phyloP scores from a whole-genome alignment of 768 basidiomycete genomes.

The Tephrocybe sp. region DNA sequence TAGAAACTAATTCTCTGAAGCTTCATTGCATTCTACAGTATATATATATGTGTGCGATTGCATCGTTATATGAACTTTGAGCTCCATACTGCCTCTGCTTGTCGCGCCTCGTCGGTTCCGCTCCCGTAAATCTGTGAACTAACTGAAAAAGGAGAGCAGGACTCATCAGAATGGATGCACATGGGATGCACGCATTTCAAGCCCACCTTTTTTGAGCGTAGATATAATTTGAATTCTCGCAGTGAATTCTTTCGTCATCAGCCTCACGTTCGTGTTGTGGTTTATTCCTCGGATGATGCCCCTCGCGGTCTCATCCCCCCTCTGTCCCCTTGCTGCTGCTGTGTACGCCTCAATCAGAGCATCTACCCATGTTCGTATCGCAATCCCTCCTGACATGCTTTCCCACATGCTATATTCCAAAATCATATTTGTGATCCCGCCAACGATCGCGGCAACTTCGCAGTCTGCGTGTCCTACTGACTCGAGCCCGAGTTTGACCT shows the following conservation, averaged over 20 bases:
- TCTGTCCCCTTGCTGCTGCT: conserved; percentile 25
- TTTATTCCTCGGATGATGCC: conserved; percentile 52
- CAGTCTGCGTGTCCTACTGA: conserved; percentile 42
- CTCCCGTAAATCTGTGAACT: conserved; percentile 44
- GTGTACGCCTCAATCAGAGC: conserved; percentile 39
- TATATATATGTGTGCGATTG: no score
- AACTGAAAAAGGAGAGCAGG: conserved; percentile 32
- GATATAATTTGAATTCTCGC: conserved; percentile 54
- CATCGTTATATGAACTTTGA: conserved; percentile 43
- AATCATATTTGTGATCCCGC: conserved; percentile 52
- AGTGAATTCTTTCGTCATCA: conserved; percentile 54
- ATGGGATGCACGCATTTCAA: neutral
- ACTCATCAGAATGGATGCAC: conserved; percentile 4
- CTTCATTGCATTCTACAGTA: conserved; percentile 1
- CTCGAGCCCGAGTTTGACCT: conserved; percentile 42
- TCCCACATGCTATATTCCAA: conserved; percentile 56
- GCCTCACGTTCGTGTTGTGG: conserved; percentile 43
- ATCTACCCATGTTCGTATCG: conserved; percentile 55
- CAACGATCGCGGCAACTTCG: conserved; percentile 48
- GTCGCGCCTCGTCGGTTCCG: conserved; percentile 47
- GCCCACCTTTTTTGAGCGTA: conserved; percentile 47
- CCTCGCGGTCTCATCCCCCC: conserved; percentile 41
- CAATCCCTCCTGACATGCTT: conserved; percentile 53
- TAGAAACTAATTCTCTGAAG: conserved; percentile 9
- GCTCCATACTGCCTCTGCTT: conserved; percentile 50